phyloP scores from a whole-genome alignment of 73 alveolate genomes.

The Uronychia setigera region DNA sequence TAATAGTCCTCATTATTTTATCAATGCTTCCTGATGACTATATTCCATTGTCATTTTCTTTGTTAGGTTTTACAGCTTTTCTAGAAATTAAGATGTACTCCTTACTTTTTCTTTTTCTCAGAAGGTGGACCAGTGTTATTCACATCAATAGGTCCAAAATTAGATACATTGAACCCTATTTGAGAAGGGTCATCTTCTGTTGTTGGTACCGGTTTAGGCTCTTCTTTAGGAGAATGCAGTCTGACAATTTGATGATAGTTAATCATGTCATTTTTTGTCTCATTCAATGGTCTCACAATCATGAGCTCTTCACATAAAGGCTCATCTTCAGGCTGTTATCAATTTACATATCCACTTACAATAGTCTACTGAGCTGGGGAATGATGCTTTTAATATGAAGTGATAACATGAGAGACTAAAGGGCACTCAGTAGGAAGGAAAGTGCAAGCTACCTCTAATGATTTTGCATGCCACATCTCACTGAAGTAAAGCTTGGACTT shows the following conservation, averaged over 20 bases:
- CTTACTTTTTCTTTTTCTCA: not conserved
- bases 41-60: not conserved
- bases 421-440: conserved; percentile 72
- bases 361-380: conserved; percentile 15
- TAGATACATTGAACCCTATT: not conserved
- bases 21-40: not conserved
- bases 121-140: not conserved
- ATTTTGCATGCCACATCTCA: conserved; percentile 74
- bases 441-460: conserved; percentile 55
- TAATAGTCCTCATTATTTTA: not conserved
- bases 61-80: not conserved
- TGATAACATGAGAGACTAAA: conserved; percentile 60
- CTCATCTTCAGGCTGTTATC: conserved; percentile 38
- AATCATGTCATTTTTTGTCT: conserved; percentile 24
- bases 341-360: not conserved
- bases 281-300: conserved; percentile 66
- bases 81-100: not conserved
- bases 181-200: not conserved
- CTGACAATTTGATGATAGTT: conserved; percentile 46
- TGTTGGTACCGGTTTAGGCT: conserved; percentile 10
- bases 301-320: conserved; percentile 50
- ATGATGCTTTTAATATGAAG: conserved; percentile 66
- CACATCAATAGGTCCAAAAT: not conserved
- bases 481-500: too few relatives aligned
- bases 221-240: not conserved